These are phyloP conservation scores for Penicillium arizonense DNA, from an alignment of 495 filamentous ascomycete genomes.

Conservation along the genomic window DNA sequence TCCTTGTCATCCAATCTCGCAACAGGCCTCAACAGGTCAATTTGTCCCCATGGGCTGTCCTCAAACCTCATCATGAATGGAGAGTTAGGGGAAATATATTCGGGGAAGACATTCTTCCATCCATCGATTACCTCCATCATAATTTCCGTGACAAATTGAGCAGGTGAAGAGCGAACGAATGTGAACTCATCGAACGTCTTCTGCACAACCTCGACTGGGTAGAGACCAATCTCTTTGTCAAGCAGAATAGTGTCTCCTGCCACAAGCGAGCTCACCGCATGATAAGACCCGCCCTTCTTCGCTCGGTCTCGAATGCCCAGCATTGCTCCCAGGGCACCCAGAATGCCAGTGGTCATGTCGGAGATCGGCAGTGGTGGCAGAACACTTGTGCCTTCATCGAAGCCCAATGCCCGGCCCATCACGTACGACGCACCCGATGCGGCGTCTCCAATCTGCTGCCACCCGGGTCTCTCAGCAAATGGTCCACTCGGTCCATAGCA, in stretches of 20 bases:
- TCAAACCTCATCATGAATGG: constrained; percentile 28
- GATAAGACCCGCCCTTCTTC: constrained; percentile 27
- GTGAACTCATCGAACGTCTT: constrained; percentile 10
- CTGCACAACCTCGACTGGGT: constrained; percentile 18
- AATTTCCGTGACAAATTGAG: constrained; percentile 31
- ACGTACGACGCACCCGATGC: constrained; percentile 20
- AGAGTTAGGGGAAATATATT: constrained; percentile 21
- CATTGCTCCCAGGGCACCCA: constrained; percentile 56
- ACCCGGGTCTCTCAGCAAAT: constrained; percentile 38
- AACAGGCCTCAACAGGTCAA: constrained; percentile 24
- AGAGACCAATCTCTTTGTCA: constrained; percentile 24
- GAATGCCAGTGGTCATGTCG: constrained; percentile 63
- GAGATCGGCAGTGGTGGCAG: constrained; percentile 70
- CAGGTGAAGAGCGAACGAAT: constrained; percentile 10
- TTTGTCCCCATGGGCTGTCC: constrained; percentile 19
- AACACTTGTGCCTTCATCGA: constrained; percentile 59
- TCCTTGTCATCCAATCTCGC: constrained; percentile 20
- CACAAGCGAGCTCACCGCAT: constrained; percentile 24
- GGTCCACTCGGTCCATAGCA: constrained; percentile 54
- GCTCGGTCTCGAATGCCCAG: constrained; percentile 34
- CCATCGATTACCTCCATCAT: constrained; percentile 27
- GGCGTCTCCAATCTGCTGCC: constrained; percentile 49
- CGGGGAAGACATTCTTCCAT: constrained; percentile 26
- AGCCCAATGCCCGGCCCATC: constrained; percentile 47
- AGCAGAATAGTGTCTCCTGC: constrained; percentile 20